Evolutionary conservation across 2,329 filamentous ascomycete genomes (phyloP), one percentile per base, ranked within the genome.

Genomic region (Malbranchea zuffiana): DNA sequence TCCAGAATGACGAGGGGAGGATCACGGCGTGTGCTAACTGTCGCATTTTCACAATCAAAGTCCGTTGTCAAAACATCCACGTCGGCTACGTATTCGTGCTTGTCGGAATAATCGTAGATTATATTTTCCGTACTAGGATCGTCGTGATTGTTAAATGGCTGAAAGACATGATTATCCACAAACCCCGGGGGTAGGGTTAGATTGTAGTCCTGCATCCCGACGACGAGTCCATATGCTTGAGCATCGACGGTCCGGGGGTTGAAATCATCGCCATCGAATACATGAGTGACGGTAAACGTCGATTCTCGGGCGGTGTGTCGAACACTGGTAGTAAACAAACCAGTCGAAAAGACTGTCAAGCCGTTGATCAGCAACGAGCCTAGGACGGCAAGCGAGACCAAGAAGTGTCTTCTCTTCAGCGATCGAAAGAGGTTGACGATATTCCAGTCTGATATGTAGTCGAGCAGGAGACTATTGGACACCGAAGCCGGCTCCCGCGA

Each of bases 361-460:
- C 12, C 12, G 6, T 21, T 28, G 23, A 37, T 37, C 12, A 37
- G 15, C 17, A 37, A 19, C 10, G 35, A 30, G n/a, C 24, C 35
- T 5, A 5, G 8, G 17, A 37, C 30, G 5, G 25, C 15, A 10
- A 44, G 25, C 13, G 40, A 44, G 11, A 44, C 42, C 35, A 44
- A 13, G 32, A 29, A 42, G 13, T 44, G 42, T 15, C 23, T 42
- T 8, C 38, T 18, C 16, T 28, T 42, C 6, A 44, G 7, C 7
- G 42, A 42, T 19, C 36, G 16, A 16, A 33, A 42, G 2, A 44
- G 32, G 3, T 32, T 32, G 26, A 23, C 15, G 19, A 44, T 12
- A 15, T 42, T 44, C 40, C 32, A 40, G 16, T 30, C 18, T 3
- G 40, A 44, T 12, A 44, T 10, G 10, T 42, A 44, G 28, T 44